A percentile compares a stretch with the other conserved stretches of the same genome.
Evolutionary conservation across 805 yeast species (phyloP).

Genomic region (Kluyveromyces dobzhanskii): DNA sequence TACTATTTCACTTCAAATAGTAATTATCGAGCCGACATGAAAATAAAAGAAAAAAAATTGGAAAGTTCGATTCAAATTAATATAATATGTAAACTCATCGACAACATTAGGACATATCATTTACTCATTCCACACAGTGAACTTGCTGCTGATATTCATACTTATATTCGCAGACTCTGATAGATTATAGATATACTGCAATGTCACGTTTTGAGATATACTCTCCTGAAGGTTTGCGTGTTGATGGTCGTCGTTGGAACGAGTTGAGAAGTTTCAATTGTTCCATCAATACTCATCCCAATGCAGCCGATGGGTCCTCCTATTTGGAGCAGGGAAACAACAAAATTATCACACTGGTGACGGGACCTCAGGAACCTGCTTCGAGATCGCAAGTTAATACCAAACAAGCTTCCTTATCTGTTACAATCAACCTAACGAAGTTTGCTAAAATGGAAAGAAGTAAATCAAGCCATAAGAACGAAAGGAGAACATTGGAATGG

Average conservation of each 20-base stretch:
- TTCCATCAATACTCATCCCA: constrained; percentile 79
- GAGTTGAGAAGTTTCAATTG: constrained; percentile 80
- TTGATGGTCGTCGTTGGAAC: constrained; percentile 93
- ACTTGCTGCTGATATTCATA: too few species aligned
- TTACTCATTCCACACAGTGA: too few species aligned
- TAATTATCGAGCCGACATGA: too few species aligned
- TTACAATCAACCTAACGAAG: constrained; percentile 66
- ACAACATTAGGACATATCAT: too few species aligned
- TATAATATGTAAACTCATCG: too few species aligned
- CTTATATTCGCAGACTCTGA: too few species aligned
- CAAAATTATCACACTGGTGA: constrained; percentile 73
- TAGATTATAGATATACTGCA: too few species aligned
- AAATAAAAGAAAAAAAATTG: too few species aligned
- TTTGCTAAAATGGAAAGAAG: constrained; percentile 73
- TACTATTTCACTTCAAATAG: too few species aligned
- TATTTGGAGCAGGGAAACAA: constrained; percentile 89
- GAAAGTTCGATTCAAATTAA: too few species aligned
- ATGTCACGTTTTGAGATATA: constrained; percentile 74
- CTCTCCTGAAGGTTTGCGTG: constrained; percentile 90
- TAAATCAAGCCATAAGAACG: constrained; percentile 53
- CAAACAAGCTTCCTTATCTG: constrained; percentile 48
- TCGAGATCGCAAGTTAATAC: constrained; percentile 42
- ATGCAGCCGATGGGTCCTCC: constrained; percentile 85
- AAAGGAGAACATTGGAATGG: constrained; percentile 60
- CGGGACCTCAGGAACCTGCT: constrained; percentile 85